These are phyloP conservation scores for Aeschynomene evenia DNA, from an alignment of 306 rosid species.

Conservation along the genomic window DNA sequence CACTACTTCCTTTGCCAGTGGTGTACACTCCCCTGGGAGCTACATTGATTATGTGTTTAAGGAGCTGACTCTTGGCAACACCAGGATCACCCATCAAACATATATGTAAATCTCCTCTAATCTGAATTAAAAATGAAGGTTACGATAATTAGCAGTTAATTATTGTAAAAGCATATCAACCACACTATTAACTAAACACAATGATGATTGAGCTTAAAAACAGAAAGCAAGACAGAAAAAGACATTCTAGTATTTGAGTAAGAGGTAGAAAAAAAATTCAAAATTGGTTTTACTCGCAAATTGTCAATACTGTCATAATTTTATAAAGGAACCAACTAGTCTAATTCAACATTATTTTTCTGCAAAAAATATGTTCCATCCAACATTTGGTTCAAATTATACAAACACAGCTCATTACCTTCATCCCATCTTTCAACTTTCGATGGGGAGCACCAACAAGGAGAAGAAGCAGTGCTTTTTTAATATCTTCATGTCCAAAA, in stretches of 20 bases:
- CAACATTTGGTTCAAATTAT: not conserved
- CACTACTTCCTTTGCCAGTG: conserved; percentile 99
- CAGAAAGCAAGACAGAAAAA: not conserved
- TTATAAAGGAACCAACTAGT: not conserved
- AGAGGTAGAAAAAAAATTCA: not conserved
- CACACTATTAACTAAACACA: not conserved
- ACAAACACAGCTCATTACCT: conserved; percentile 44
- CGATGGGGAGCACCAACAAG: conserved; percentile 97
- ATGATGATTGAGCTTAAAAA: not conserved
- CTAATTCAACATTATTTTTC: conserved; percentile 1
- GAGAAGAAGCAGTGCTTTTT: conserved; percentile 88
- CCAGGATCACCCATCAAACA: conserved; percentile 99
- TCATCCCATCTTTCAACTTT: conserved; percentile 94
- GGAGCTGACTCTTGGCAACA: conserved; percentile 99
- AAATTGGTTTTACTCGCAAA: not conserved
- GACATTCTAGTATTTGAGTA: not conserved
- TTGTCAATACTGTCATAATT: not conserved
- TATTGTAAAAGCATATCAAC: not conserved
- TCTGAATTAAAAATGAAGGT: conserved; percentile 51
- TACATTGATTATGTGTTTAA: conserved; percentile 88
- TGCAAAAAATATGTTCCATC: not conserved
- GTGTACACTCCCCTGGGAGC: conserved; percentile 98
- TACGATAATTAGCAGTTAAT: not conserved
- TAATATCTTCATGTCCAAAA: conserved; percentile 93
- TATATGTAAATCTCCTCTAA: conserved; percentile 94